phyloP scores from a whole-genome alignment of 148 eudicot genomes.

The Rhododendron molle region DNA sequence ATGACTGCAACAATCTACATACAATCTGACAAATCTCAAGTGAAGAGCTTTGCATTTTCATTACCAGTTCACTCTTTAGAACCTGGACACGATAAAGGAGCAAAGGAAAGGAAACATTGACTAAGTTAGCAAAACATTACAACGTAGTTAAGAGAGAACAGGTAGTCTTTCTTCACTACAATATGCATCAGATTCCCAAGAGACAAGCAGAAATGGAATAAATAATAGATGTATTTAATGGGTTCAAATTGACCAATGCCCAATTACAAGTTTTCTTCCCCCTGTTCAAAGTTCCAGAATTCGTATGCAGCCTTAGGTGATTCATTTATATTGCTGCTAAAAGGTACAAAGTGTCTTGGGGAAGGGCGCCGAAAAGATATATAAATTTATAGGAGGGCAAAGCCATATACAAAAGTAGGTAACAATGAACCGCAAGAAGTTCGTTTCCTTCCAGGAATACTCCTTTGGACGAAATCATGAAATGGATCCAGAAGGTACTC shows the following conservation, averaged over 20 bases:
- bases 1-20: conserved; percentile 48
- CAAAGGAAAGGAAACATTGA: not conserved
- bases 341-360: not conserved
- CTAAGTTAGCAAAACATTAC: not conserved
- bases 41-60: conserved; percentile 54
- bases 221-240: not conserved
- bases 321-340: not conserved
- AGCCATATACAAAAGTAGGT: not conserved
- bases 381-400: not conserved
- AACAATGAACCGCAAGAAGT: not conserved
- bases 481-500: conserved; percentile 33
- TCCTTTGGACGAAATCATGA: conserved; percentile 1
- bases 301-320: not conserved
- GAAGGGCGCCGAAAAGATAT: not conserved
- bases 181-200: not conserved
- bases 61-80: conserved; percentile 58
- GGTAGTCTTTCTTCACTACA: no score
- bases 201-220: not conserved
- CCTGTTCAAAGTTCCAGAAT: not conserved
- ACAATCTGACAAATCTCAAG: conserved; percentile 51
- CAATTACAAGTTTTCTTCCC: not conserved
- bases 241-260: not conserved
- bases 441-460: not conserved
- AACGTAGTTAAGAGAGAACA: not conserved
- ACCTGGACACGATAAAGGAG: conserved; percentile 40